These are phyloP conservation scores for Magnusiomyces tetraspermus DNA, from an alignment of 1,139 yeast genomes.

Conservation along the genomic window DNA sequence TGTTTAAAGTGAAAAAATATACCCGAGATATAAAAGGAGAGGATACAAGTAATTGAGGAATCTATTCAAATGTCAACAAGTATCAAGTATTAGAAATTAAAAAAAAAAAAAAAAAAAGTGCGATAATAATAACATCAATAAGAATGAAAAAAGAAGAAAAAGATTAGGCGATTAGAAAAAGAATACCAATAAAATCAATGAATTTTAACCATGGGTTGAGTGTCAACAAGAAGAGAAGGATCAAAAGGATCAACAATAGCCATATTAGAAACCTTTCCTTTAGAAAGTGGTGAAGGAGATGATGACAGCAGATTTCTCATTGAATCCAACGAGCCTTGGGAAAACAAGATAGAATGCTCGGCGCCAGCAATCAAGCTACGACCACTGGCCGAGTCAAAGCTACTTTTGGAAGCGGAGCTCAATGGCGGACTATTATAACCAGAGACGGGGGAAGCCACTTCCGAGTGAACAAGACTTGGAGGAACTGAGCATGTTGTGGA, in stretches of 20 bases:
- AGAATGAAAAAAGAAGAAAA: not conserved
- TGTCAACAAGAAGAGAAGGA: not conserved
- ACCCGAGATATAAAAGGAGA: not conserved
- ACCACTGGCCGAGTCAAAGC: too few relatives aligned
- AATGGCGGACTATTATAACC: not conserved
- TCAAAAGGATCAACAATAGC: not conserved
- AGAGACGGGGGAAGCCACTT: not conserved
- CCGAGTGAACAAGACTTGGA: not conserved
- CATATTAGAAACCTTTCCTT: not conserved
- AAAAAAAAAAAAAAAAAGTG: too few relatives aligned
- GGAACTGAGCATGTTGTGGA: not conserved
- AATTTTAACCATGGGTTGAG: conserved; percentile 1
- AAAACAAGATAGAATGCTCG: too few relatives aligned
- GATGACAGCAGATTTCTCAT: too few relatives aligned
- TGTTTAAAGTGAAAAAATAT: too few relatives aligned
- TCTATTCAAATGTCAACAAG: not conserved
- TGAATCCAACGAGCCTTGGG: too few relatives aligned
- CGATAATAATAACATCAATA: too few relatives aligned
- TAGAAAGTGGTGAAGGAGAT: too few relatives aligned
- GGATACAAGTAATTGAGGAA: not conserved
- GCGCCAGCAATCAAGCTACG: too few relatives aligned
- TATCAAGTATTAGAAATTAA: too few relatives aligned
- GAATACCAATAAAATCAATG: not conserved
- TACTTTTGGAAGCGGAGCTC: too few relatives aligned
- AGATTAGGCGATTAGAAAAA: not conserved